Conservation (phyloP, 768 basidiomycete genomes). For the Pisolithus marmoratus region DNA sequence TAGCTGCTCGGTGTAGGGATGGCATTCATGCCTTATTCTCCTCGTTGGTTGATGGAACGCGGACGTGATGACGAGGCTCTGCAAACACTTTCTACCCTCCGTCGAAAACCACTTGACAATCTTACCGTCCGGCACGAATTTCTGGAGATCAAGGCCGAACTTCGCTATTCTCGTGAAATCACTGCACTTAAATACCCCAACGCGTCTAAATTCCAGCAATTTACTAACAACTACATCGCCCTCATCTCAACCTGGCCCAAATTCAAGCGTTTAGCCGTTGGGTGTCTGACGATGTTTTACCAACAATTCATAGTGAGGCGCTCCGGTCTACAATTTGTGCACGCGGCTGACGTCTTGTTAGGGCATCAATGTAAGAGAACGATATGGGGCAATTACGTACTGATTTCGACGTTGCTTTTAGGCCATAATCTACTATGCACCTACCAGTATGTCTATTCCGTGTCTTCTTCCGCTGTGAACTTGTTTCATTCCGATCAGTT, state of each 20-base stretch:
- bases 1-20: constrained; percentile 28
- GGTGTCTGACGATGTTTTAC: constrained; percentile 27
- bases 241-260: constrained; percentile 27
- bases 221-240: constrained; percentile 19
- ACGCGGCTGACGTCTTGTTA: constrained; percentile 5
- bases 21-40: constrained; percentile 36
- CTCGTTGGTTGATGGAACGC: constrained; percentile 37
- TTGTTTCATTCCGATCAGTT: constrained; percentile 24
- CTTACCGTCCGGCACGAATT: constrained; percentile 33
- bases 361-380: constrained; percentile 21
- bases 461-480: not conserved
- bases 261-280: constrained; percentile 25
- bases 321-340: not conserved
- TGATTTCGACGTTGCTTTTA: constrained; percentile 9
- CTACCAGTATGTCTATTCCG: not conserved
- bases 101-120: constrained; percentile 28
- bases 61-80: constrained; percentile 33
- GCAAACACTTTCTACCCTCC: constrained; percentile 28
- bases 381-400: not conserved
- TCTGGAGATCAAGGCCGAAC: constrained; percentile 35
- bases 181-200: constrained; percentile 14
- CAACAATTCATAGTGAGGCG: constrained; percentile 28
- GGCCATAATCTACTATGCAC: constrained; percentile 26
- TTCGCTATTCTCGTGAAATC: constrained; percentile 21
- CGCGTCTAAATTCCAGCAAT: constrained; percentile 13